phyloP scores from a whole-genome alignment of 2,329 filamentous ascomycete species.

The Hortaea werneckii region DNA sequence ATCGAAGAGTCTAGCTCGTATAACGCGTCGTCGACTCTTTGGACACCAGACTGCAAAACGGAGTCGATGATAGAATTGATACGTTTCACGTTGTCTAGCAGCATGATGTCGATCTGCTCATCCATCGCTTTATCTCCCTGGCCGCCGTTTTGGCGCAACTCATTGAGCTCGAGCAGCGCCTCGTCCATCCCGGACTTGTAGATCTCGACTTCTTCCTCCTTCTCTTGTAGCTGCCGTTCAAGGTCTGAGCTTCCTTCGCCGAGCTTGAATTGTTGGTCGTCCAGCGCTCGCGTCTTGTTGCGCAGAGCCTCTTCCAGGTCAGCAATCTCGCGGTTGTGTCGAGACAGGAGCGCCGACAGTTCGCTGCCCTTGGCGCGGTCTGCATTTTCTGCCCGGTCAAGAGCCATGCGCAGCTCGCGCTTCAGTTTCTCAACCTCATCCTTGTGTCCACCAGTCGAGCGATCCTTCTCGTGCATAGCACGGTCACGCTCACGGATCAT shows the following conservation, averaged over 20 bases:
- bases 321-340: conserved; percentile 95
- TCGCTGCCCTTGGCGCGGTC: conserved; percentile 92
- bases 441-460: conserved; percentile 72
- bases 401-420: conserved; percentile 82
- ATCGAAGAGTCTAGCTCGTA: conserved; percentile 97
- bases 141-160: conserved; percentile 53
- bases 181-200: conserved; percentile 98
- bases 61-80: conserved; percentile 98
- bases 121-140: conserved; percentile 74
- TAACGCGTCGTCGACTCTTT: conserved; percentile 88
- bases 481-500: conserved; percentile 97
- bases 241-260: conserved; percentile 76
- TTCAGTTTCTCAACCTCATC: conserved; percentile 92
- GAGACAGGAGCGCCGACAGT: conserved; percentile 83
- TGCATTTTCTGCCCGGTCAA: conserved; percentile 83
- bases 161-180: conserved; percentile 82
- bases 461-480: conserved; percentile 85
- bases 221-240: conserved; percentile 75
- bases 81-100: conserved; percentile 78
- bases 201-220: conserved; percentile 95
- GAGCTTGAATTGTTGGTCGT: conserved; percentile 69
- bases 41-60: conserved; percentile 82
- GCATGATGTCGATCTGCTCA: conserved; percentile 80
- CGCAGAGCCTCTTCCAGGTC: conserved; percentile 86
- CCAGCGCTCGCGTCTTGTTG: conserved; percentile 77